Percentiles rank a stretch among this genome's conserved stretches.
Conservation (phyloP, 2,329 filamentous ascomycete species). For the Sporothrix luriei region DNA sequence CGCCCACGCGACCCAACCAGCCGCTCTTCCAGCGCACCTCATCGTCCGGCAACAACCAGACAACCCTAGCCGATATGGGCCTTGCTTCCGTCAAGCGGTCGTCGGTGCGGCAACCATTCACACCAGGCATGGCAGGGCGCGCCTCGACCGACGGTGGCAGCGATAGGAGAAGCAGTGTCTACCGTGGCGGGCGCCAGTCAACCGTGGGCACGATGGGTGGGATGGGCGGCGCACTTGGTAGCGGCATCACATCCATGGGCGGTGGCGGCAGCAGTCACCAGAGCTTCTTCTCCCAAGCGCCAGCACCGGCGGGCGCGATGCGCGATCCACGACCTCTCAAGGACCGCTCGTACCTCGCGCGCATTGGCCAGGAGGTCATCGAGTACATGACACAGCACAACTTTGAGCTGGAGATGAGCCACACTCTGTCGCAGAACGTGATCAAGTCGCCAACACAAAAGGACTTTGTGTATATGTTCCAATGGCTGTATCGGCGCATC, state of each 20-base stretch:
- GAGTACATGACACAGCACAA: slow-evolving; percentile 93
- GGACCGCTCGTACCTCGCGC: slow-evolving; percentile 75
- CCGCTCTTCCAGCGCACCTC: slow-evolving; percentile 85
- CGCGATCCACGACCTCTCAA: slow-evolving; percentile 84
- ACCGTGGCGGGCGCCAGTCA: slow-evolving; percentile 66
- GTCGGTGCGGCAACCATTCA: slow-evolving; percentile 75
- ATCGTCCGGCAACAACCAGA: slow-evolving; percentile 70
- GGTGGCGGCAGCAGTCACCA: slow-evolving; percentile 62
- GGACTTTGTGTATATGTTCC: slow-evolving; percentile 97
- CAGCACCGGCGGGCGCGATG: slow-evolving; percentile 77
- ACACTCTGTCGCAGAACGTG: slow-evolving; percentile 85
- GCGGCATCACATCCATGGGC: slow-evolving; percentile 39
- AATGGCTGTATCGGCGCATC: slow-evolving; percentile 95
- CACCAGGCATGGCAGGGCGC: slow-evolving; percentile 55
- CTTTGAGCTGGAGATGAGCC: slow-evolving; percentile 97
- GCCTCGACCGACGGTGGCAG: slow-evolving; percentile 51
- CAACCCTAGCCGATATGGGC: slow-evolving; percentile 60
- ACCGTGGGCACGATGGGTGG: slow-evolving; percentile 68
- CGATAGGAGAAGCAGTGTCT: slow-evolving; percentile 79
- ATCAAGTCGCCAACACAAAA: slow-evolving; percentile 96
- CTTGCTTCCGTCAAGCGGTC: slow-evolving; percentile 82
- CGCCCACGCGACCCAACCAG: slow-evolving; percentile 78
- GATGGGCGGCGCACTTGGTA: slow-evolving; percentile 57
- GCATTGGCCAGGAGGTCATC: slow-evolving; percentile 84
- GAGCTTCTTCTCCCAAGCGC: slow-evolving; percentile 91